These are phyloP conservation scores for Desmodesmus armatus DNA, from an alignment of 139 green algal species.

Conservation along the genomic window DNA sequence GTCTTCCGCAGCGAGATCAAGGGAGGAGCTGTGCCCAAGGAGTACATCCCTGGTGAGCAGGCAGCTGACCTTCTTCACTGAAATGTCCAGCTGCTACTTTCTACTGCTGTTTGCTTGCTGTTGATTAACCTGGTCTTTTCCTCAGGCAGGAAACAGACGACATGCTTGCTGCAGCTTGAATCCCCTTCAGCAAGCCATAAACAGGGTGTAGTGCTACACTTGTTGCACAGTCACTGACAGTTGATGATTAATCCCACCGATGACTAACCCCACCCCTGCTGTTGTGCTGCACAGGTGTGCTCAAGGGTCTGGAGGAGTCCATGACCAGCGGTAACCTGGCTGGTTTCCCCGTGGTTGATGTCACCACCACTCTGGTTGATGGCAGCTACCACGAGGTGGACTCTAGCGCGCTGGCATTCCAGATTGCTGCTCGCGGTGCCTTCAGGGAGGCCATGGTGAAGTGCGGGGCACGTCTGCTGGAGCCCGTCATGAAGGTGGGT, in stretches of 20 bases:
- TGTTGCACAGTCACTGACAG: not conserved
- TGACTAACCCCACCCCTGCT: not conserved
- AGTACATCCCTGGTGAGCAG: conserved; percentile 99
- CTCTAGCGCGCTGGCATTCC: conserved; percentile 97
- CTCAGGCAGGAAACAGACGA: too few species aligned
- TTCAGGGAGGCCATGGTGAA: conserved; percentile 96
- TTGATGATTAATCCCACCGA: not conserved
- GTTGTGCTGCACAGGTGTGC: conserved; percentile 39
- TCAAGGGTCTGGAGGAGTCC: conserved; percentile 95
- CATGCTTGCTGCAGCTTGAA: too few species aligned
- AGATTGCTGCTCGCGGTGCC: conserved; percentile 90
- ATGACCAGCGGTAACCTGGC: conserved; percentile 93
- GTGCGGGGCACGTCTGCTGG: conserved; percentile 89
- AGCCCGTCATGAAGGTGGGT: conserved; percentile 97
- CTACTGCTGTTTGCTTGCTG: too few species aligned
- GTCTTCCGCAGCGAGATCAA: conserved; percentile 98
- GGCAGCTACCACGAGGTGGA: conserved; percentile 99
- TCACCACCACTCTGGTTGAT: conserved; percentile 89
- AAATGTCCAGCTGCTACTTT: not conserved
- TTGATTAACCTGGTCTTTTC: too few species aligned
- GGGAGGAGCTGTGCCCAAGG: conserved; percentile 93
- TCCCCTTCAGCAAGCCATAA: not conserved
- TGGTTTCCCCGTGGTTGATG: conserved; percentile 97
- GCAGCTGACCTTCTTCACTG: conserved; percentile 59
- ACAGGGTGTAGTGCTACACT: too few species aligned